Base-by-base conservation (phyloP, 148 eudicot species). In the Simmondsia chinensis region DNA sequence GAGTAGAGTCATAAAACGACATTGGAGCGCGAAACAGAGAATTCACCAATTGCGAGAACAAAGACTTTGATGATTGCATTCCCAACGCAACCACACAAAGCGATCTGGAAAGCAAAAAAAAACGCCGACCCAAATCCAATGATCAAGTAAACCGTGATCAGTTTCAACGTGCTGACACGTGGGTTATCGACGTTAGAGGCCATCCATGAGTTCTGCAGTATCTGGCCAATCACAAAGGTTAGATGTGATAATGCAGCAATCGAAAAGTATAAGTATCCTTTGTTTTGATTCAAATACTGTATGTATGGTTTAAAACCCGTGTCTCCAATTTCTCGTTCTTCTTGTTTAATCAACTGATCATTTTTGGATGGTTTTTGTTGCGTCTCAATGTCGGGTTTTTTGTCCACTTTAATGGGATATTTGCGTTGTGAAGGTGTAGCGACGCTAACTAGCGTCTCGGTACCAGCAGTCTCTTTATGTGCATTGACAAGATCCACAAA, bases 1-100 rank as follows among this genome's bases (percentile, higher is more conserved):
- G 97, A 0, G 97, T 89, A 19, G 95, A 89, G 49, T 89, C 95
- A 33, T 85, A 89, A 56, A 89, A 89, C 11, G 88, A 69, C 83
- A 82, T 85, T 16, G 97, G 97, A 2, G 95, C 97, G 5, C 79
- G 79, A 26, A 89, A 79, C 21, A 89, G 77, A 32, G 95, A 85
- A 25, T 55, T 61, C 53, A 85, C 42, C 37, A 89, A 52, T 69
- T 72, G 77, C 10, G 80, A 64, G 50, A 78, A 89, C 24, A 89
- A 43, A 11, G 97, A 70, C 51, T 64, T 74, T 23, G 97, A 89
- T n/a, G 97, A 74, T 30, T 54, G 60, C 76, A 84, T 25, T 13
- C 95, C 95, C 50, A 85, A 43, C 25, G 49, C 47, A 38, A 89
- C 93, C 3, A 71, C 27, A 9, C 61, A 31, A 33, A 84, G 56